Evolutionary conservation across 1,284 basidiomycete species (phyloP), one percentile per base, ranked within the genome.

Genomic region (Fomes fomentarius): DNA sequence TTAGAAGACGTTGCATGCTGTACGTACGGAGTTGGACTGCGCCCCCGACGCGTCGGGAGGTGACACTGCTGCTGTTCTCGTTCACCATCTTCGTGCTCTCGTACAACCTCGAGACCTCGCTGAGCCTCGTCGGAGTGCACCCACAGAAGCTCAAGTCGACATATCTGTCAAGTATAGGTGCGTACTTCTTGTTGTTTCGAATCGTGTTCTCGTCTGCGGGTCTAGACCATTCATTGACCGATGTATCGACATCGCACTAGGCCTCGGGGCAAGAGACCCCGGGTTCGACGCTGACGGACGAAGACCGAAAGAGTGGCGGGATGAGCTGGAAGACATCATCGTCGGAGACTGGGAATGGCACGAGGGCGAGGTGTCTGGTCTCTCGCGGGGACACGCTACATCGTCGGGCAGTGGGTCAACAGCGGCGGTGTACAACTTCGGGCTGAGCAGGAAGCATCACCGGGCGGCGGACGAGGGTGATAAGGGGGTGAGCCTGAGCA

Each of bases 341-440:
- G 85, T 81, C 47, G 88, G 88, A 5, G 74, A 81, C 45, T 90
- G 84, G 84, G 70, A 71, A 10, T 87, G 85, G 84, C 80, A 84
- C 14, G 76, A 80, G 24, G 78, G 76, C 2, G 73, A 80, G 44
- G 76, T 86, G 40, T 80, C 83, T 2, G 78, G 79, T 2, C 74
- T 59, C 1, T 62, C 64, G 28, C 64, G 63, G 25, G 64, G 65
- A 4, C 56, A 60, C 40, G 50, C 50, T 24, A 54, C 28, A 17
- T 38, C 41, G 3, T 57, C 56, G 5, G 48, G 62, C 17, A 52
- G 42, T 7, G 55, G 66, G n/a, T 61, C 60, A 14, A 49, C 35
- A 24, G 63, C 52, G 44, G 49, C 61, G 51, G 47, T 71, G 24
- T 69, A 68, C 52, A 70, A 71, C 48, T 68, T 66, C 37, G 71